phyloP scores from a whole-genome alignment of 345 rosid genomes.

The Ceriops tagal region DNA sequence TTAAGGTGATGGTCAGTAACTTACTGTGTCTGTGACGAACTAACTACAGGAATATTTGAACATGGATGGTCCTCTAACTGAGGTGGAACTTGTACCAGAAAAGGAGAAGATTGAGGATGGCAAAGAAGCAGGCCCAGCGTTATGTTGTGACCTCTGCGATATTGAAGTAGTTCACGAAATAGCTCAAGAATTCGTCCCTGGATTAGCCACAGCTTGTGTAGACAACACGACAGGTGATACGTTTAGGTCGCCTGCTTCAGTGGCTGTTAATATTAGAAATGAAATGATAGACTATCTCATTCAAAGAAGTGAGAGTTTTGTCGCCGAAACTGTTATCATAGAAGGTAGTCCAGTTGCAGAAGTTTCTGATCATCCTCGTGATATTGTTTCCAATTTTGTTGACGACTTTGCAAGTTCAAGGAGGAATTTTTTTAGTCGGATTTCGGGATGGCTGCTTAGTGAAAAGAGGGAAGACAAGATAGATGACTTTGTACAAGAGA shows the following conservation, averaged over 20 bases:
- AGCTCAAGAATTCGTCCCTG: constrained; percentile 61
- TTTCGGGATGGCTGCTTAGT: constrained; percentile 80
- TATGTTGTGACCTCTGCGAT: constrained; percentile 65
- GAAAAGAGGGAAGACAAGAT: constrained; percentile 83
- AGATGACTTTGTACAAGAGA: constrained; percentile 81
- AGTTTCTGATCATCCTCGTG: constrained; percentile 64
- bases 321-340: constrained; percentile 61
- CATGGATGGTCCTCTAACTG: constrained; percentile 7
- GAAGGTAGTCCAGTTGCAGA: constrained; percentile 47
- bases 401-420: constrained; percentile 72
- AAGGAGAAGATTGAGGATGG: not conserved
- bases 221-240: constrained; percentile 83
- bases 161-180: constrained; percentile 57
- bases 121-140: constrained; percentile 48
- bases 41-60: constrained; percentile 13
- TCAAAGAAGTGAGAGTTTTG: constrained; percentile 66
- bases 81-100: constrained; percentile 1
- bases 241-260: constrained; percentile 68
- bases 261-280: constrained; percentile 69
- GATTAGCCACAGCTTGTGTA: constrained; percentile 75
- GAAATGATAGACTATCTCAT: constrained; percentile 66
- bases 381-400: constrained; percentile 55
- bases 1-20: not conserved
- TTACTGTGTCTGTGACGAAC: not conserved
- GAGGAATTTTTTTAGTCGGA: constrained; percentile 70